These are phyloP conservation scores for Leccinum arenicola DNA, from an alignment of 768 basidiomycete genomes.

Conservation along the genomic window DNA sequence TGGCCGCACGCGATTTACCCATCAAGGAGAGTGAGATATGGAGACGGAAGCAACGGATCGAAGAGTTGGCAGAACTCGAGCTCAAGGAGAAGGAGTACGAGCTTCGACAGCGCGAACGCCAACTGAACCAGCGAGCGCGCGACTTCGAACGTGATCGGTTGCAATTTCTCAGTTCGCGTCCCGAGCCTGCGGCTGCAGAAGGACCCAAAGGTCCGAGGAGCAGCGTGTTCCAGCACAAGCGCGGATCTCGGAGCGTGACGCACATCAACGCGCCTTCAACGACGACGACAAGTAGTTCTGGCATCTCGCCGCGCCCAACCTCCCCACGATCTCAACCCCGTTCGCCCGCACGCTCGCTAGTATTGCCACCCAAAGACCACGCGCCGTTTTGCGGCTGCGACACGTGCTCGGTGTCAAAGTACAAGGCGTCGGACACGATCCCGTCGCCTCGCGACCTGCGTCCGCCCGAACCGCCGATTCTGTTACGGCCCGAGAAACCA, in stretches of 20 bases:
- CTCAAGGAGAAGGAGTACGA: no score
- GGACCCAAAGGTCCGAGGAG: slow-evolving; percentile 27
- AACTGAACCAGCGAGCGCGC: slow-evolving; percentile 49
- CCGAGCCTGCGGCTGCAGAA: slow-evolving; percentile 29
- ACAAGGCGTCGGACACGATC: slow-evolving; percentile 35
- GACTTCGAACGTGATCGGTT: slow-evolving; percentile 59
- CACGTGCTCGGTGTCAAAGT: slow-evolving; percentile 57
- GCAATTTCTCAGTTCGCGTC: slow-evolving; percentile 36
- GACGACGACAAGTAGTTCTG: neutral
- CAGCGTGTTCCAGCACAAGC: slow-evolving; percentile 25
- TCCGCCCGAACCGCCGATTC: slow-evolving; percentile 42
- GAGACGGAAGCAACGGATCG: no score
- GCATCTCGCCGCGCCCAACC: no score
- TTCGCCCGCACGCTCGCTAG: no score
- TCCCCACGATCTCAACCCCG: no score
- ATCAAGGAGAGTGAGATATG: no score
- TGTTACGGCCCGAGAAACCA: slow-evolving; percentile 52
- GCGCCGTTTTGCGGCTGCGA: neutral
- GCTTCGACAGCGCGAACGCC: slow-evolving; percentile 51
- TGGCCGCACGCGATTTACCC: no score
- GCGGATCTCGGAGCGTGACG: slow-evolving; percentile 29
- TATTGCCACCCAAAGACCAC: no score
- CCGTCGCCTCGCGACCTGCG: slow-evolving; percentile 35
- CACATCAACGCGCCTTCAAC: slow-evolving; percentile 25
- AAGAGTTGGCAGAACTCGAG: no score